Conservation (phyloP, 2,329 filamentous ascomycete genomes). For the Aaosphaeria arxii region DNA sequence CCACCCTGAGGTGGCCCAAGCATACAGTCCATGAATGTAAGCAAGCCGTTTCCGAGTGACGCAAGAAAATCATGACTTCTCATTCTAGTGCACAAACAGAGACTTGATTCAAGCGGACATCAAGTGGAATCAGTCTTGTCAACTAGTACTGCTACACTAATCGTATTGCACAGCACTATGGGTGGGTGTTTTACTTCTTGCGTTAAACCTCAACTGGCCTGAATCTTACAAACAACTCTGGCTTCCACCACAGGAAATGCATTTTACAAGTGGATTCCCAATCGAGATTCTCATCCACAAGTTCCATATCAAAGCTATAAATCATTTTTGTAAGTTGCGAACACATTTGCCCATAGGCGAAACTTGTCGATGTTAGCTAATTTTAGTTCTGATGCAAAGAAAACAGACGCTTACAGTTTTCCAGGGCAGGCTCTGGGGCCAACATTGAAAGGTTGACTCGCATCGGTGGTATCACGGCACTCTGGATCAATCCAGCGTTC, state of each 20-base stretch:
- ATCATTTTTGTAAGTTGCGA: conserved; percentile 1
- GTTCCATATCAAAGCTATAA: conserved; percentile 4
- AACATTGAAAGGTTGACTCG: conserved; percentile 1
- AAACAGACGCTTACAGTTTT: neutral
- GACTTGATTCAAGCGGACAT: too few relatives aligned
- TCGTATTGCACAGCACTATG: too few relatives aligned
- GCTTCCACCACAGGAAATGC: conserved; percentile 4
- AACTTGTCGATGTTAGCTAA: neutral
- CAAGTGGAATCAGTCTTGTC: too few relatives aligned
- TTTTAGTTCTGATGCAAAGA: neutral
- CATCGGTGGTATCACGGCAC: conserved; percentile 17
- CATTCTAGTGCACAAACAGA: too few relatives aligned
- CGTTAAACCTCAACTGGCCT: too few relatives aligned
- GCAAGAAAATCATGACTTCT: too few relatives aligned
- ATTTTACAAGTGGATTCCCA: neutral
- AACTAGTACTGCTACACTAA: too few relatives aligned
- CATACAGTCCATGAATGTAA: too few relatives aligned
- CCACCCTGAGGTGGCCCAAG: too few relatives aligned
- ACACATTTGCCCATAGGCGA: conserved; percentile 2
- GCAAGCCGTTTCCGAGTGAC: too few relatives aligned
- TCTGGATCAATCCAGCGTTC: conserved; percentile 37
- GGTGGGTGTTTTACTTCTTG: too few relatives aligned
- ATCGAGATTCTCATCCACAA: conserved; percentile 1
- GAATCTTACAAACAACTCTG: conserved; percentile 1
- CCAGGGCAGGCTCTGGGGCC: conserved; percentile 2